Evolutionary conservation across 768 basidiomycete genomes (phyloP), one percentile per base, ranked within the genome.

Genomic region (Russula sp.): DNA sequence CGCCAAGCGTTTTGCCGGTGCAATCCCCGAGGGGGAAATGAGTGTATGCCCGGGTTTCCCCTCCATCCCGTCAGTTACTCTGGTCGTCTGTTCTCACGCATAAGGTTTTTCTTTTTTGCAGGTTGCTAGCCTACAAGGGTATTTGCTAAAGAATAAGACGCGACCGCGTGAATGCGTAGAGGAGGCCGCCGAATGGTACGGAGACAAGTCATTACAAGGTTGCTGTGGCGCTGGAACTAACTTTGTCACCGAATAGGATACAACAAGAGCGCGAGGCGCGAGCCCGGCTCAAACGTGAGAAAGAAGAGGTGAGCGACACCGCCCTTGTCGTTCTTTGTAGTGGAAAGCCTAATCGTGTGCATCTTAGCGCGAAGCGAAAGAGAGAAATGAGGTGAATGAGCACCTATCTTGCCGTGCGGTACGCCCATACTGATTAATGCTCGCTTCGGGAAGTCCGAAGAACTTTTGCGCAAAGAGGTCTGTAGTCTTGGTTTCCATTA

Each of bases 61-160:
- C 48, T 48, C 39, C 18, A n/a, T 29, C 25, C 25, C 25, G 2
- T 29, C 13, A 34, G 22, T 58, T 5, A 34, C 36, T n/a, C n/a
- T 41, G n/a, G 9, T 22, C 49, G 13, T 49, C 29, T 18, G 54
- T 58, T 63, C 59, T 61, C 42, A 58, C 59, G 36, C 36, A 35
- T 25, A 29, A 43, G 38, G 35, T 43, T 39, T 52, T 39, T n/a
- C 59, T 25, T 29, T 29, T 29, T 29, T 49, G 39, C 59, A 90
- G 89, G 89, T 93, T 60, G 91, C 91, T 32, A 78, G 81, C 51
- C 79, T 93, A 66, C 91, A 93, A 77, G 91, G 91, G 2, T 93
- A 93, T 71, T 79, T 93, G 42, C 78, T 92, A 60, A 89, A 88
- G 80, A 93, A 93, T 73, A 92, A 93, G 80, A 86, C 91, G 13